Conservation (phyloP, 2,329 filamentous ascomycete genomes). For the Xylariomycetidae sp. region DNA sequence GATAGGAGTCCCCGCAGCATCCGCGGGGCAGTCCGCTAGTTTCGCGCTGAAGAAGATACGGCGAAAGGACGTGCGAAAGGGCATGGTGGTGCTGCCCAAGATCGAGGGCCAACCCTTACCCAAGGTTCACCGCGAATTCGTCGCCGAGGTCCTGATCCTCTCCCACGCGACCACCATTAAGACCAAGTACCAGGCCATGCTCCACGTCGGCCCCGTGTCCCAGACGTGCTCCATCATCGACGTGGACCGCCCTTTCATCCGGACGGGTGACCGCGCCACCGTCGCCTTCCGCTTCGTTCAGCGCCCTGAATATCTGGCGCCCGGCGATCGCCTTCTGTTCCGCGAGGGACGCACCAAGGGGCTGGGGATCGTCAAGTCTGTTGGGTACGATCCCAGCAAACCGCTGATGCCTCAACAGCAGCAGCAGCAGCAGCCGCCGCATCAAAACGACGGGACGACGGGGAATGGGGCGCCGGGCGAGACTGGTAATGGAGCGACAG, state of each 20-base stretch:
- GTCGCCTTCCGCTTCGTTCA: conserved; percentile 96
- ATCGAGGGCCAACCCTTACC: conserved; percentile 64
- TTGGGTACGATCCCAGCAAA: conserved; percentile 74
- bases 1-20: conserved; percentile 80
- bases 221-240: conserved; percentile 98
- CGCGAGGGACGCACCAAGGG: conserved; percentile 94
- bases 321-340: conserved; percentile 87
- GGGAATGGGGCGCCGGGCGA: too few relatives aligned
- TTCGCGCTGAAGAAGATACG: conserved; percentile 86
- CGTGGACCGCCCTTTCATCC: conserved; percentile 91
- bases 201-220: conserved; percentile 90
- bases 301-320: conserved; percentile 83
- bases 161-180: conserved; percentile 97
- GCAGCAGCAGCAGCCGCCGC: conserved; percentile 10
- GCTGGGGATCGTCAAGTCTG: conserved; percentile 84
- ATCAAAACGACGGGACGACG: too few relatives aligned
- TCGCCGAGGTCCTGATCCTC: conserved; percentile 86
- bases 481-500: too few relatives aligned
- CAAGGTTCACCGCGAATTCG: conserved; percentile 71
- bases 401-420: conserved; percentile 30
- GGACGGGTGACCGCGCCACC: conserved; percentile 87
- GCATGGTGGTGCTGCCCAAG: conserved; percentile 93
- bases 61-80: conserved; percentile 90
- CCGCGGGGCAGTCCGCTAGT: conserved; percentile 86
- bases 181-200: conserved; percentile 94